Base-by-base conservation (phyloP, 495 filamentous ascomycete species). In the Penicillium cinerascens region DNA sequence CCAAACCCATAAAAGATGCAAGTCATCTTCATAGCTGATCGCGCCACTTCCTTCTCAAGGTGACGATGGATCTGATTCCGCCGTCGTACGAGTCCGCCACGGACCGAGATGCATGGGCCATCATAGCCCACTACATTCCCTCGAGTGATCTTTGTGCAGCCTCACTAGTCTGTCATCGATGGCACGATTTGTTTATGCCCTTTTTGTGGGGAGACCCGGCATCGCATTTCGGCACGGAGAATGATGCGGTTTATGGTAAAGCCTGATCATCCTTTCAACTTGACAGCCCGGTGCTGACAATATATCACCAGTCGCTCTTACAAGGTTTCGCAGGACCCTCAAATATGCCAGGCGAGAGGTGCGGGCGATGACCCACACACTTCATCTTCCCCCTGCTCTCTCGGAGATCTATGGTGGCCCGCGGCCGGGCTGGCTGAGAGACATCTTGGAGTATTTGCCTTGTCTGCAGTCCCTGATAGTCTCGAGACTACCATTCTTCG, bases 151-250 rank as follows among this genome's bases (percentile, higher is more conserved):
- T 87, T 1, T 85, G 81, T 58, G 75, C 81, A 10, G 78, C 77
- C 3, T 78, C 78, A 10, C 61, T 85, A 29, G 83, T 85, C 17
- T 82, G 77, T 60, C 76, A 64, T 42, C 69, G 71, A 65, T 84
- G 83, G 80, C 80, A 86, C 63, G 58, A 65, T 41, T 67, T 81
- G n/a, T 85, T 86, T 47, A 71, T 77, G 56, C 81, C 82, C 1
- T 78, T 78, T 54, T 68, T 87, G 0, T 87, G 84, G 84, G 83
- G 82, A n/a, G 74, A 82, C 59, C 84, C 84, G 23, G 81, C 79
- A 0, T 81, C 82, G 21, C 80, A 84, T 55, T 87, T 86, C 61
- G 82, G 81, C 26, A 77, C 72, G 11, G 76, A 84, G 16, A 82
- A 83, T 60, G 83, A 86, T 59, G 78, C 77, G 6, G 81, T 86